Percentiles rank a stretch among this genome's conserved stretches.
These are phyloP conservation scores for Collybiopsis luxurians DNA, from an alignment of 768 basidiomycete species.

Conservation along the genomic window DNA sequence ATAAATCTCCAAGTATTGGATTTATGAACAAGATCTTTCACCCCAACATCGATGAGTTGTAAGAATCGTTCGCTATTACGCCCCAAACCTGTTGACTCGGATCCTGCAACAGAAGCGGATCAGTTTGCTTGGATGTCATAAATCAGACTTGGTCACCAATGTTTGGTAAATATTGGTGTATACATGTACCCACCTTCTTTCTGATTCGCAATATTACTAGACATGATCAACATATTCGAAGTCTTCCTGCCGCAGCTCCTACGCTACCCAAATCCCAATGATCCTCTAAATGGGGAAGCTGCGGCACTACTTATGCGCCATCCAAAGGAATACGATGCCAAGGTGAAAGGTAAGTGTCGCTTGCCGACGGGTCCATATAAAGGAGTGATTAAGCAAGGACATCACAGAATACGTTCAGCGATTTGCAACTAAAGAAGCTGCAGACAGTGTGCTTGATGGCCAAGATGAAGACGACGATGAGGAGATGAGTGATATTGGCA, in stretches of 20 bases:
- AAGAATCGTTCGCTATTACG: constrained; percentile 30
- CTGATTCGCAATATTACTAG: constrained; percentile 41
- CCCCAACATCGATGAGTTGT: constrained; percentile 99
- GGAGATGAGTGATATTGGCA: constrained; percentile 86
- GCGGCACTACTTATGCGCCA: constrained; percentile 97
- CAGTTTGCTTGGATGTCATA: constrained; percentile 97
- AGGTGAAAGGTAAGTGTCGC: constrained; percentile 74
- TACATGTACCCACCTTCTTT: neutral
- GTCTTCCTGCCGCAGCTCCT: constrained; percentile 95
- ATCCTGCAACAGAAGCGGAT: constrained; percentile 71
- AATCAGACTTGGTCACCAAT: constrained; percentile 99
- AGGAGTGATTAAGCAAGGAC: neutral
- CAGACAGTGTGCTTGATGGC: constrained; percentile 65
- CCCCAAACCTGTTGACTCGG: constrained; percentile 8
- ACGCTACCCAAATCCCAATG: constrained; percentile 97
- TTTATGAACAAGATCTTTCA: constrained; percentile 99
- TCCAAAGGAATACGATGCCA: constrained; percentile 91
- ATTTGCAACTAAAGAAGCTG: constrained; percentile 88
- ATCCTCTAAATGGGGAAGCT: constrained; percentile 97
- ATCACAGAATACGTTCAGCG: constrained; percentile 90
- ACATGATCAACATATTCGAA: constrained; percentile 99
- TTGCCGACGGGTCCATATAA: neutral
- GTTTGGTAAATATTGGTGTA: constrained; percentile 71
- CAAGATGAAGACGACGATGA: constrained; percentile 74
- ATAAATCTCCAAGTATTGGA: constrained; percentile 97